Evolutionary conservation across 176 grass and related monocot species (phyloP).

Genomic region (Oryza officinalis): DNA sequence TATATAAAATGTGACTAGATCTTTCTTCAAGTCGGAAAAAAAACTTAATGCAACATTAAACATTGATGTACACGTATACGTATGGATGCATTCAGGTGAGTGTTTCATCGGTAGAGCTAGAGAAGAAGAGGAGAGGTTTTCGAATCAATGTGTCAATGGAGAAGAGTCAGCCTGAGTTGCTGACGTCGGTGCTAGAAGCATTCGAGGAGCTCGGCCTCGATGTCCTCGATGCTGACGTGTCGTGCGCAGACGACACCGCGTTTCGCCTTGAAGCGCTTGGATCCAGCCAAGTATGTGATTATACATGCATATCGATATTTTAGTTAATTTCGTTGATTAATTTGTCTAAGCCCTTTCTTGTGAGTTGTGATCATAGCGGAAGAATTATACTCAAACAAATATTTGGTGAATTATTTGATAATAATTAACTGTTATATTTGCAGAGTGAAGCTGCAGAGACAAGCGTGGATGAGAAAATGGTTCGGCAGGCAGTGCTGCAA

Average conservation of each 20-base stretch:
- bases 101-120: constrained; percentile 39
- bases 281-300: background rate
- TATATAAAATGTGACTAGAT: too few relatives aligned
- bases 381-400: too few relatives aligned
- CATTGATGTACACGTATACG: background rate
- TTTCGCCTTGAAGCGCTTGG: constrained; percentile 58
- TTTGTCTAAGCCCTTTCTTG: background rate
- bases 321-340: background rate
- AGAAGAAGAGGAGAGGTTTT: constrained; percentile 30
- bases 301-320: too few relatives aligned
- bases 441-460: constrained; percentile 22
- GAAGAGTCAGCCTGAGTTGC: constrained; percentile 39
- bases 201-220: constrained; percentile 63
- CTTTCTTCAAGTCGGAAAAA: too few relatives aligned
- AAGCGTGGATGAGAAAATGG: constrained; percentile 57
- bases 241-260: constrained; percentile 36
- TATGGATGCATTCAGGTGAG: constrained; percentile 35
- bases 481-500: constrained; percentile 53
- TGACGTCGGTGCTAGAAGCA: constrained; percentile 55
- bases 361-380: too few relatives aligned
- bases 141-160: constrained; percentile 52
- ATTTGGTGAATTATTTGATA: too few relatives aligned
- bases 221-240: constrained; percentile 57
- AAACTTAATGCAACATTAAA: too few relatives aligned
- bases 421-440: too few relatives aligned